These are phyloP conservation scores for Smittium culicis DNA, from an alignment of 371 early-diverging fungal species.

Conservation along the genomic window DNA sequence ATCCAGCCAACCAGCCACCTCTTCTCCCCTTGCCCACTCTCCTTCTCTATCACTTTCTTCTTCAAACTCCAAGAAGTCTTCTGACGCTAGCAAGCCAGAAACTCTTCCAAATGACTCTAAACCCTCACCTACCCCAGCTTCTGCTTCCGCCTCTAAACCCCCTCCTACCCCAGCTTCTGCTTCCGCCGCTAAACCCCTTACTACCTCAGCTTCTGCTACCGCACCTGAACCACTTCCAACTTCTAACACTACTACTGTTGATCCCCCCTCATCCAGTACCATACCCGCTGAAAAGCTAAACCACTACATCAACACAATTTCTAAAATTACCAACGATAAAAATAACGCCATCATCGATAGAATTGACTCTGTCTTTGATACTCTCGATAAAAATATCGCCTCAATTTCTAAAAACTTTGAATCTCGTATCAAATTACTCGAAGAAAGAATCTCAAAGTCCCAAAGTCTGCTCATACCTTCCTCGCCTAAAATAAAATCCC, in stretches of 20 bases:
- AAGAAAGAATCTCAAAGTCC: background rate
- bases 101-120: background rate
- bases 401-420: background rate
- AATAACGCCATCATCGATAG: background rate
- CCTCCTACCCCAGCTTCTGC: background rate
- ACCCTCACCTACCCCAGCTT: no score
- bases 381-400: background rate
- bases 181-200: background rate
- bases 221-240: background rate
- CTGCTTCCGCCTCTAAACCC: background rate
- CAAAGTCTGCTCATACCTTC: no score
- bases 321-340: background rate
- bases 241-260: background rate
- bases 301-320: background rate
- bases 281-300: background rate
- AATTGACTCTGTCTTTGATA: background rate
- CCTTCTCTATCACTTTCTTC: no score
- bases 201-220: background rate
- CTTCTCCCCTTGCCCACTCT: no score
- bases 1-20: no score
- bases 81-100: no score
- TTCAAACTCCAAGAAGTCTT: no score
- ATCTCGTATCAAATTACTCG: background rate
- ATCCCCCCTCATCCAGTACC: background rate
- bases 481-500: no score